These are phyloP conservation scores for Fusarium burgessii DNA, from an alignment of 2,329 filamentous ascomycete genomes.

Conservation along the genomic window DNA sequence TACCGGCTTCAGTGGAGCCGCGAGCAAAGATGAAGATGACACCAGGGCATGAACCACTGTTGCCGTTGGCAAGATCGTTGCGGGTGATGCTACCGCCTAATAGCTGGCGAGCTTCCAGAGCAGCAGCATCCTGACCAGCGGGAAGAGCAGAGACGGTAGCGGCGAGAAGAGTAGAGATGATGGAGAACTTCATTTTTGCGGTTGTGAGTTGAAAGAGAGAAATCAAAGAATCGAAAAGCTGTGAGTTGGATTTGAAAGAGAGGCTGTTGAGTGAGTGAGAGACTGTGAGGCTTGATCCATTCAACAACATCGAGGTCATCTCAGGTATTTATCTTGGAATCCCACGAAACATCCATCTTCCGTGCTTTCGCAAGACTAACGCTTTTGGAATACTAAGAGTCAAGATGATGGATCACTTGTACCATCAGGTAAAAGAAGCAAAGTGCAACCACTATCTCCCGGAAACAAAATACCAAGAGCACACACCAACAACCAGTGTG, in stretches of 20 bases:
- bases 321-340: conserved; percentile 12
- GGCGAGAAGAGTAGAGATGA: conserved; percentile 31
- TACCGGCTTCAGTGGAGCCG: conserved; percentile 55
- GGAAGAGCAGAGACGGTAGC: conserved; percentile 34
- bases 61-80: conserved; percentile 48
- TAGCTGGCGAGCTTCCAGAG: conserved; percentile 36
- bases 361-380: conserved; percentile 23
- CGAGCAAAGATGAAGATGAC: conserved; percentile 57
- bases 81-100: conserved; percentile 21
- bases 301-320: neutral
- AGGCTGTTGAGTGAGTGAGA: conserved; percentile 11
- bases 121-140: neutral
- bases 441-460: neutral
- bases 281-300: conserved; percentile 9
- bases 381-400: neutral
- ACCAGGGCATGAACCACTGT: conserved; percentile 48
- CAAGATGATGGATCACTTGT: conserved; percentile 6
- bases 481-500: neutral
- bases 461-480: neutral
- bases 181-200: conserved; percentile 36
- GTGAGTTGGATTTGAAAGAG: conserved; percentile 12
- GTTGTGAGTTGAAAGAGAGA: neutral
- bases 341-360: neutral
- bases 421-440: neutral
- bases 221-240: neutral